phyloP scores from a whole-genome alignment of 352 stramenopile genomes.

The Phytopythium kandeliae region DNA sequence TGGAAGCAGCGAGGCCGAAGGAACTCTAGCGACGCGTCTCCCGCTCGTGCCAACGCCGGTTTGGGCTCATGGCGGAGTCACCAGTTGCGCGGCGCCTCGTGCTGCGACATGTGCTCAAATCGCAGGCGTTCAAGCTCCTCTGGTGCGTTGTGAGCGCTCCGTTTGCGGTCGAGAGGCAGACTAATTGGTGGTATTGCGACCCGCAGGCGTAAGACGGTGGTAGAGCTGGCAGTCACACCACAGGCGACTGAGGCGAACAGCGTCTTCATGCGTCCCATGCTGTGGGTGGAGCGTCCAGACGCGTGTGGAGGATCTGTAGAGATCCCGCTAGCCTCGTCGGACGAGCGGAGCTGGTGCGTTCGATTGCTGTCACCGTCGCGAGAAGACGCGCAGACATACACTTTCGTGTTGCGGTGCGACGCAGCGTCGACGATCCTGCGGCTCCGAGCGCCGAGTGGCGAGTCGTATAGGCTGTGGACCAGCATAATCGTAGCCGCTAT shows the following conservation, averaged over 20 bases:
- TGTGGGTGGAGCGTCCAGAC: background rate
- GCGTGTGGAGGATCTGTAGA: background rate
- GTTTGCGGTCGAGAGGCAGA: background rate
- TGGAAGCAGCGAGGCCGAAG: background rate
- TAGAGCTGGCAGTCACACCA: background rate
- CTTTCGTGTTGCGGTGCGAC: background rate
- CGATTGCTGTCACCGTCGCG: background rate
- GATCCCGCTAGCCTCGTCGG: background rate
- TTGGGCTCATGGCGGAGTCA: background rate
- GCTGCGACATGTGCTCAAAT: conserved; percentile 5
- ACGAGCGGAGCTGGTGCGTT: too few species aligned
- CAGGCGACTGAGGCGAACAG: too few species aligned
- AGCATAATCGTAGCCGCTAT: background rate
- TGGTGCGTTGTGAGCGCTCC: background rate
- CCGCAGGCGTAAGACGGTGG: conserved; percentile 2
- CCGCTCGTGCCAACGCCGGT: background rate
- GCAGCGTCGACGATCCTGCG: background rate
- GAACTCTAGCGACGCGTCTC: too few species aligned
- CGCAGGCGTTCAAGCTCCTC: conserved; percentile 1
- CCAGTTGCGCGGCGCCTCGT: background rate
- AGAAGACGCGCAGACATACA: background rate
- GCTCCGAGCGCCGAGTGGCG: background rate
- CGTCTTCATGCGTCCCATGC: background rate
- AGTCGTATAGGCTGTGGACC: background rate
- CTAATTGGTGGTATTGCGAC: background rate